A percentile compares a stretch with the other conserved stretches of the same genome.
Conservation (phyloP, 1,284 basidiomycete genomes). For the Rhodotorula sp. region DNA sequence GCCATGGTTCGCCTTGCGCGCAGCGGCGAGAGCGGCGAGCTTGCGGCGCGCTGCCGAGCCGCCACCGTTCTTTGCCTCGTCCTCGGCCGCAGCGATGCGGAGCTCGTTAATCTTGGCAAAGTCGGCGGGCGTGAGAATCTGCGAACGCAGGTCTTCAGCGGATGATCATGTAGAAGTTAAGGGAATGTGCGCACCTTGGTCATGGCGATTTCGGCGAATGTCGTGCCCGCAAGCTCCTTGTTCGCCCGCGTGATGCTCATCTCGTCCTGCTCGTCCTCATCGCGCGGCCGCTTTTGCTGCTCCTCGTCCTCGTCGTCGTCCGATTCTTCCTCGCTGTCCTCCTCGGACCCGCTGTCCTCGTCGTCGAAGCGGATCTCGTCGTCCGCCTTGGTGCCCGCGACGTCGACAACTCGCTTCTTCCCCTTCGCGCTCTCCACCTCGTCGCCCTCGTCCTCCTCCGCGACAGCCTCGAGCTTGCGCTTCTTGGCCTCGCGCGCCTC, state of each 20-base stretch:
- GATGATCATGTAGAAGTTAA: neutral
- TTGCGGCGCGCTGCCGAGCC: slow-evolving; percentile 83
- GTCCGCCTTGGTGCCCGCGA: slow-evolving; percentile 20
- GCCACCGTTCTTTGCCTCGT: slow-evolving; percentile 69
- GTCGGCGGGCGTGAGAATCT: slow-evolving; percentile 98
- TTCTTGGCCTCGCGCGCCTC: slow-evolving; percentile 32
- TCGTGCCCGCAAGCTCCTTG: slow-evolving; percentile 35
- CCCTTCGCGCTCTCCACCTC: neutral
- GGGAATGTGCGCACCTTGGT: slow-evolving; percentile 62
- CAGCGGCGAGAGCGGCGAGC: slow-evolving; percentile 70
- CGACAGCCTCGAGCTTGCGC: slow-evolving; percentile 42
- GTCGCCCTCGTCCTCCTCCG: slow-evolving; percentile 38
- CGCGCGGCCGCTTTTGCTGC: slow-evolving; percentile 45
- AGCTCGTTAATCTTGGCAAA: slow-evolving; percentile 92
- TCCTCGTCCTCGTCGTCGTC: slow-evolving; percentile 36
- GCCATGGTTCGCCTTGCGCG: slow-evolving; percentile 51
- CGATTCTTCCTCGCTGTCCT: slow-evolving; percentile 22
- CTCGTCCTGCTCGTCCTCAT: slow-evolving; percentile 34
- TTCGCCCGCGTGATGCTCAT: slow-evolving; percentile 38
- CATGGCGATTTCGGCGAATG: slow-evolving; percentile 58
- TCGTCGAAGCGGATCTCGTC: slow-evolving; percentile 12
- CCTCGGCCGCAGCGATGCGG: slow-evolving; percentile 74
- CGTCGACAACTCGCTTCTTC: slow-evolving; percentile 16
- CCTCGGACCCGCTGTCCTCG: slow-evolving; percentile 22
- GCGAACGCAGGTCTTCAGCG: slow-evolving; percentile 2